Conservation (phyloP, 768 basidiomycete genomes). For the Russula foetens region DNA sequence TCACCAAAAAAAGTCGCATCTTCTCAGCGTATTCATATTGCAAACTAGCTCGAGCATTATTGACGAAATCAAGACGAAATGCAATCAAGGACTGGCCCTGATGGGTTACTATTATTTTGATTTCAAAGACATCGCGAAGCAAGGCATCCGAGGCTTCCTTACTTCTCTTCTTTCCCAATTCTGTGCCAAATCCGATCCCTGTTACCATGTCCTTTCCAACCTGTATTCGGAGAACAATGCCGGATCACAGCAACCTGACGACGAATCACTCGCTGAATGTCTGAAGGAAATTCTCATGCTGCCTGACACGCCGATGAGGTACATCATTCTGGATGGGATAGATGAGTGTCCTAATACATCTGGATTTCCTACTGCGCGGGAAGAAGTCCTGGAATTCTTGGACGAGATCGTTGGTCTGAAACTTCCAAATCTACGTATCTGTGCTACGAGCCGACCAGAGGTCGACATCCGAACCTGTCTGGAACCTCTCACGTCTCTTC, state of each 20-base stretch:
- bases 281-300: not conserved
- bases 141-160: not conserved
- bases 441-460: not conserved
- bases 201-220: not conserved
- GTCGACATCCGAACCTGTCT: not conserved
- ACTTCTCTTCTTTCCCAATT: not conserved
- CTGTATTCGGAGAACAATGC: not conserved
- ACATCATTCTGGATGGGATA: not conserved
- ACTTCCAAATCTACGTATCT: not conserved
- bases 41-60: not conserved
- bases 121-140: not conserved
- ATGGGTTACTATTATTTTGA: conserved; percentile 3
- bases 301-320: not conserved
- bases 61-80: not conserved
- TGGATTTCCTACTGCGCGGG: not conserved
- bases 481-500: not conserved
- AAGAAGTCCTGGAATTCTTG: not conserved
- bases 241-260: not conserved
- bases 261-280: not conserved
- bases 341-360: not conserved
- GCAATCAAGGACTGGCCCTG: not conserved
- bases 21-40: not conserved
- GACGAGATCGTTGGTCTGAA: not conserved
- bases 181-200: not conserved
- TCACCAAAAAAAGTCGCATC: not conserved